Conservation (phyloP, 768 basidiomycete species). For the Austroboletus eburneus region DNA sequence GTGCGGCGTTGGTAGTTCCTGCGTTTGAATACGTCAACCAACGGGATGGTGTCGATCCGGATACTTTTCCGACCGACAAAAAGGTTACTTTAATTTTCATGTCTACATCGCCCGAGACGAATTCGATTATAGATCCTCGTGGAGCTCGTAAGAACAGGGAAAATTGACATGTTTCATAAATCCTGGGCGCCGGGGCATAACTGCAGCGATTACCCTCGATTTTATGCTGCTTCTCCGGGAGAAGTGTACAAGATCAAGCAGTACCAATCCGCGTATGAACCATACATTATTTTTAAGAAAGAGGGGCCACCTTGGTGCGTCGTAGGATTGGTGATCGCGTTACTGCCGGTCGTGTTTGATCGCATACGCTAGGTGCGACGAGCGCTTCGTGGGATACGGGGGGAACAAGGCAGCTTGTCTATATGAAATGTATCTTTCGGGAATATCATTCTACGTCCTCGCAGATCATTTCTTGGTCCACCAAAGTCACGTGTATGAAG, state of each 20-base stretch:
- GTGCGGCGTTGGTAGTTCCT: constrained; percentile 73
- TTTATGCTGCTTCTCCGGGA: constrained; percentile 56
- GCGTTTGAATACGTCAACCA: constrained; percentile 78
- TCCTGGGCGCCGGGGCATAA: constrained; percentile 78
- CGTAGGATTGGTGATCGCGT: neutral
- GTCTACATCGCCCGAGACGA: neutral
- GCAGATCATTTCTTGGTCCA: constrained; percentile 87
- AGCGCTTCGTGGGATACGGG: constrained; percentile 87
- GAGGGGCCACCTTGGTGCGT: constrained; percentile 70
- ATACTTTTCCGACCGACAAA: constrained; percentile 66
- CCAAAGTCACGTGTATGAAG: constrained; percentile 81
- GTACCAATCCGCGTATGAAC: constrained; percentile 85
- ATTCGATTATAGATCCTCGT: constrained; percentile 44
- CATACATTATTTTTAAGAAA: constrained; percentile 80
- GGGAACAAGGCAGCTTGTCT: constrained; percentile 92
- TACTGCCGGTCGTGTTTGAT: neutral
- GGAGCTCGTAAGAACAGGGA: constrained; percentile 48
- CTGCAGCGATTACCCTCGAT: constrained; percentile 72
- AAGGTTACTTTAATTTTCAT: constrained; percentile 35
- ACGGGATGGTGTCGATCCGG: constrained; percentile 55
- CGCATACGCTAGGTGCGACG: constrained; percentile 68
- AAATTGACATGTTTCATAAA: constrained; percentile 74
- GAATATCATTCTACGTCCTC: constrained; percentile 79
- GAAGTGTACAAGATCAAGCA: constrained; percentile 70
- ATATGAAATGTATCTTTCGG: constrained; percentile 87